phyloP scores from a whole-genome alignment of 768 basidiomycete species.

The Plicaturopsis crispa region DNA sequence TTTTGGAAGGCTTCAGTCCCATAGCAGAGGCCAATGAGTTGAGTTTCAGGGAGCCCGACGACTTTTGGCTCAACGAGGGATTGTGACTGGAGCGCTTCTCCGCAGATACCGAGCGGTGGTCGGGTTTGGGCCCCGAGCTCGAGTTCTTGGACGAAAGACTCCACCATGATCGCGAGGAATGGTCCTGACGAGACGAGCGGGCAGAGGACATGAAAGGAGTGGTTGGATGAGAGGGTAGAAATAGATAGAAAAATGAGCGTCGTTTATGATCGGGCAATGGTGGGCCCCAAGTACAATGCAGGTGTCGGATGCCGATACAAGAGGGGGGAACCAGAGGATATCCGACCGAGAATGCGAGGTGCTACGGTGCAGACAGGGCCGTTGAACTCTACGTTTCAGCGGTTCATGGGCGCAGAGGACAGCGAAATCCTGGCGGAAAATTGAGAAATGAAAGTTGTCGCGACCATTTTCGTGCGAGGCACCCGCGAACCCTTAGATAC shows the following conservation, averaged over 20 bases:
- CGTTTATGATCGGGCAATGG: conserved; percentile 21
- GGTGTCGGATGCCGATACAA: conserved; percentile 8
- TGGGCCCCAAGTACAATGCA: conserved; percentile 15
- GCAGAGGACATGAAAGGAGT: conserved; percentile 14
- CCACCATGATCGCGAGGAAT: conserved; percentile 31
- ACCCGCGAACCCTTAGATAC: too few relatives aligned
- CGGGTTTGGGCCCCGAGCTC: conserved; percentile 5
- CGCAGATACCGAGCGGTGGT: conserved; percentile 19
- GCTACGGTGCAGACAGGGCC: background rate
- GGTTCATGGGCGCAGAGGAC: too few relatives aligned
- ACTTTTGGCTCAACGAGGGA: conserved; percentile 15
- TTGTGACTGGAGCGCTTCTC: conserved; percentile 17
- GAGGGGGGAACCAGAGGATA: conserved; percentile 7
- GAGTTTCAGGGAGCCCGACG: conserved; percentile 32
- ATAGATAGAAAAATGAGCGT: conserved; percentile 18
- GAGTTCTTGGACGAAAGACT: conserved; percentile 29
- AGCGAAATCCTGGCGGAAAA: too few relatives aligned
- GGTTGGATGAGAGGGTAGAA: conserved; percentile 1
- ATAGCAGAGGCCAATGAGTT: conserved; percentile 54
- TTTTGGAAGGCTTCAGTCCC: conserved; percentile 59
- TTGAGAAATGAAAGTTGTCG: too few relatives aligned
- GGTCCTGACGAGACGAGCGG: conserved; percentile 15
- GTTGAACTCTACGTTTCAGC: too few relatives aligned
- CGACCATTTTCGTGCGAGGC: too few relatives aligned
- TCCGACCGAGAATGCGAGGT: conserved; percentile 1